A percentile compares a stretch with the other conserved stretches of the same genome.
Conservation (phyloP, 306 rosid genomes). For the Ceratonia siliqua region DNA sequence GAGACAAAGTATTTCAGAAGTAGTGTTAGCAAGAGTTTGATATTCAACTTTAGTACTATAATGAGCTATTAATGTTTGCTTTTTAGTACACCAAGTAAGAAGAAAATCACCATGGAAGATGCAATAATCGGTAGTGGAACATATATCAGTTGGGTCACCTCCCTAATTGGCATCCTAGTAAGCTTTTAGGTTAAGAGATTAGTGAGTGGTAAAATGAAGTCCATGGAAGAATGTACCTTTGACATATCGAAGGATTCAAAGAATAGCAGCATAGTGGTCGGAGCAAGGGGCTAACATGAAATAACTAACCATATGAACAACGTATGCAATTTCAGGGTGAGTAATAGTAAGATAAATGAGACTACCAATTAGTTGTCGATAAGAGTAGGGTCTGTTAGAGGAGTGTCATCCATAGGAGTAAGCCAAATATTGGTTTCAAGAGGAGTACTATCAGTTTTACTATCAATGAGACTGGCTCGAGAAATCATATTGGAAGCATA, state of each 20-base stretch:
- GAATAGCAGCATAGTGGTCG: background rate
- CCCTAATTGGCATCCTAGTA: background rate
- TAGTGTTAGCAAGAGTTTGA: too few relatives aligned
- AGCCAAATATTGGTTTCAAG: too few relatives aligned
- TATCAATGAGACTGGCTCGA: background rate
- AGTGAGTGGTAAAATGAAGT: background rate
- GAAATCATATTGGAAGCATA: background rate
- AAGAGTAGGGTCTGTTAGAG: too few relatives aligned
- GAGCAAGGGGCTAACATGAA: background rate
- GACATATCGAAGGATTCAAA: background rate
- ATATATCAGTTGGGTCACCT: background rate
- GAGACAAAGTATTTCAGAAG: too few relatives aligned
- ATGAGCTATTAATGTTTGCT: too few relatives aligned
- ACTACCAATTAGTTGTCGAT: too few relatives aligned
- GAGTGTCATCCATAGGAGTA: too few relatives aligned
- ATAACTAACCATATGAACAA: background rate
- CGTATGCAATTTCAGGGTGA: background rate
- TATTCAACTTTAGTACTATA: too few relatives aligned
- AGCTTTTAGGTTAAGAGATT: background rate
- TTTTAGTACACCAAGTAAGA: too few relatives aligned
- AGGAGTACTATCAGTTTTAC: background rate
- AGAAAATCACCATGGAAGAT: too few relatives aligned
- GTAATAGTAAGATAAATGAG: too few relatives aligned
- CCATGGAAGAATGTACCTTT: conserved; percentile 1
- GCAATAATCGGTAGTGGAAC: background rate